phyloP scores from a whole-genome alignment of 352 stramenopile genomes.

The Phytophthora colocasiae region DNA sequence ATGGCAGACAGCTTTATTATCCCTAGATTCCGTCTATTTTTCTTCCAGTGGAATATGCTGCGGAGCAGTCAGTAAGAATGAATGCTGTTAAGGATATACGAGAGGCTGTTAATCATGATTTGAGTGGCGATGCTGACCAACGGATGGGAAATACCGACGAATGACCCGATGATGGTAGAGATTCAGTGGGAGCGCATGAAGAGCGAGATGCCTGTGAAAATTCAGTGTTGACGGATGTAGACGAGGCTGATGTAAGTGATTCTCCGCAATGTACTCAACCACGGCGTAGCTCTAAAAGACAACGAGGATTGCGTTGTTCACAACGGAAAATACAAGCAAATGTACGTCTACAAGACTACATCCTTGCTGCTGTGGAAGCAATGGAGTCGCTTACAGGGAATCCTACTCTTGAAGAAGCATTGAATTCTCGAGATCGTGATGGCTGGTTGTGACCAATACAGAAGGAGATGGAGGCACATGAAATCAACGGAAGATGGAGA shows the following conservation, averaged over 20 bases:
- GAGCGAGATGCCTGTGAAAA: too few species aligned
- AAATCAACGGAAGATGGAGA: not conserved
- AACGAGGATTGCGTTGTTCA: not conserved
- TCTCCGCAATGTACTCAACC: too few species aligned
- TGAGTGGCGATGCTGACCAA: too few species aligned
- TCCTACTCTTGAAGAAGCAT: constrained; percentile 10
- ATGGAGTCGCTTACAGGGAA: constrained; percentile 5
- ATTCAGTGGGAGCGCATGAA: too few species aligned
- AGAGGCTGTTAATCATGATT: too few species aligned
- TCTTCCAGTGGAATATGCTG: constrained; percentile 12
- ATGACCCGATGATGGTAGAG: too few species aligned
- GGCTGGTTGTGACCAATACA: too few species aligned
- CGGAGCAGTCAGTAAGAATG: not conserved
- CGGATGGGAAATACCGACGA: too few species aligned
- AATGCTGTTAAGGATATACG: too few species aligned
- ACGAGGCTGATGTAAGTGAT: too few species aligned
- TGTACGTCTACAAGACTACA: not conserved
- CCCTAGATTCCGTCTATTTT: constrained; percentile 10
- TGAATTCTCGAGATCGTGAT: not conserved
- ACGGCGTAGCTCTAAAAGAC: too few species aligned
- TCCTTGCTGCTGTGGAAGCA: not conserved
- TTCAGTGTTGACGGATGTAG: too few species aligned
- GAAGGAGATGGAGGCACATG: not conserved
- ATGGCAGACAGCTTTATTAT: constrained; percentile 12
- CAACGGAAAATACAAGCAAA: not conserved